Evolutionary conservation across 1,139 yeast species (phyloP).

Genomic region (Pichia sp.): DNA sequence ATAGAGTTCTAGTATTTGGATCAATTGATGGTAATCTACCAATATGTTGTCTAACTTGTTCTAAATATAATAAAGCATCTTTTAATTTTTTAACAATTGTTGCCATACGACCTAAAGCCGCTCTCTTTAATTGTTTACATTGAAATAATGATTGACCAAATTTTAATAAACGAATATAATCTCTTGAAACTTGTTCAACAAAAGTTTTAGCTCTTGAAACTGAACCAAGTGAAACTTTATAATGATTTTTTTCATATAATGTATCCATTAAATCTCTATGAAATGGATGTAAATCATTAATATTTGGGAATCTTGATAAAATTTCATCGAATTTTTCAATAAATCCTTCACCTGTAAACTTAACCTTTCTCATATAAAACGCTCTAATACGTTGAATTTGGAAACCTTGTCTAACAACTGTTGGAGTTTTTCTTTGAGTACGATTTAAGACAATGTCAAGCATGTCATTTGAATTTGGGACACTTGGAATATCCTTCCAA

Average conservation of each 20-base stretch:
- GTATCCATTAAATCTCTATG: constrained; percentile 98
- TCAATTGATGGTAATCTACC: constrained; percentile 97
- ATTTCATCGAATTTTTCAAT: constrained; percentile 84
- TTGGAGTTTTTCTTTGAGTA: constrained; percentile 97
- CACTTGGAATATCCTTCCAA: constrained; percentile 97
- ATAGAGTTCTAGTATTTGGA: constrained; percentile 94
- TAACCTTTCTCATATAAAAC: constrained; percentile 97
- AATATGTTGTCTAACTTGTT: constrained; percentile 98
- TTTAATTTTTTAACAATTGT: constrained; percentile 90
- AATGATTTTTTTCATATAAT: constrained; percentile 93
- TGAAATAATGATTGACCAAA: constrained; percentile 97
- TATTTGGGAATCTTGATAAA: constrained; percentile 86
- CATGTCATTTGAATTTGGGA: constrained; percentile 85
- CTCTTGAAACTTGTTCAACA: constrained; percentile 93
- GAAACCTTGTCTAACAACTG: constrained; percentile 95
- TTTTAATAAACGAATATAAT: constrained; percentile 85
- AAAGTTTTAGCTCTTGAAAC: constrained; percentile 88
- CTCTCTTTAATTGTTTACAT: constrained; percentile 96
- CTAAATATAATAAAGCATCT: constrained; percentile 87
- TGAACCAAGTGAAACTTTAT: constrained; percentile 95
- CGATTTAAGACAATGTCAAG: constrained; percentile 94
- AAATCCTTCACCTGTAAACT: constrained; percentile 93
- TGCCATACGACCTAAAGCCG: constrained; percentile 99
- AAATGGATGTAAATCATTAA: constrained; percentile 96
- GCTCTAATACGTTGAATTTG: constrained; percentile 93